These are phyloP conservation scores for Dysphania ambrosioides DNA, from an alignment of 148 eudicot species.

Conservation along the genomic window DNA sequence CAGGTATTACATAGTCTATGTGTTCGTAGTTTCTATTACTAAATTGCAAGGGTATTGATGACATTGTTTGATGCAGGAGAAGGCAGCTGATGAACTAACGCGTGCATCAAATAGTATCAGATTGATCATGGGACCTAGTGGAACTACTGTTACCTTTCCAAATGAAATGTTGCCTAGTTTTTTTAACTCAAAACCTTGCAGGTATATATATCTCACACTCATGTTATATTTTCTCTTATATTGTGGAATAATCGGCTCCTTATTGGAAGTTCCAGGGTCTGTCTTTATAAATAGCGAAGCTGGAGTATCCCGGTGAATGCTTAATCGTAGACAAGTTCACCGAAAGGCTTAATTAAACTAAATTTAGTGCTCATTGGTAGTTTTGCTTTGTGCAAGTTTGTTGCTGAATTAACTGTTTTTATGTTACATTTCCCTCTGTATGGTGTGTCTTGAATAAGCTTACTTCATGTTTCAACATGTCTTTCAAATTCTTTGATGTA, in stretches of 20 bases:
- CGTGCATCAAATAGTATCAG: conserved; percentile 61
- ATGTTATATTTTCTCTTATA: not conserved
- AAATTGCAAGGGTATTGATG: conserved; percentile 13
- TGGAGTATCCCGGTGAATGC: too few species aligned
- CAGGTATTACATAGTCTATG: conserved; percentile 45
- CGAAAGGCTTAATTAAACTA: too few species aligned
- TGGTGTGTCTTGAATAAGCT: not conserved
- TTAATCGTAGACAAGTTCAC: too few species aligned
- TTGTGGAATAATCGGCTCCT: too few species aligned
- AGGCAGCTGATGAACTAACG: conserved; percentile 54
- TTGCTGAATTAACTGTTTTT: not conserved
- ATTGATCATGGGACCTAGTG: conserved; percentile 62
- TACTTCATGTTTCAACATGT: not conserved
- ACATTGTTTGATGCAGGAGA: conserved; percentile 53
- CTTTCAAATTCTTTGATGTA: too few species aligned
- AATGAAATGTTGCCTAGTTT: conserved; percentile 62
- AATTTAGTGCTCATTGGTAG: not conserved
- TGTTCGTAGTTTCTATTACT: not conserved
- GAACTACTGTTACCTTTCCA: conserved; percentile 70
- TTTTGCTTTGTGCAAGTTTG: not conserved
- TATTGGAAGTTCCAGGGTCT: too few species aligned
- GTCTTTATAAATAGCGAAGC: too few species aligned
- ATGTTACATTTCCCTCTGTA: not conserved
- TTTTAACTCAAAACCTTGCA: conserved; percentile 51
- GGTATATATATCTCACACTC: conserved; percentile 36